A percentile compares a stretch with the other conserved stretches of the same genome.
These are phyloP conservation scores for Crithidia bombi DNA, from an alignment of 208 protist genomes.

Conservation along the genomic window DNA sequence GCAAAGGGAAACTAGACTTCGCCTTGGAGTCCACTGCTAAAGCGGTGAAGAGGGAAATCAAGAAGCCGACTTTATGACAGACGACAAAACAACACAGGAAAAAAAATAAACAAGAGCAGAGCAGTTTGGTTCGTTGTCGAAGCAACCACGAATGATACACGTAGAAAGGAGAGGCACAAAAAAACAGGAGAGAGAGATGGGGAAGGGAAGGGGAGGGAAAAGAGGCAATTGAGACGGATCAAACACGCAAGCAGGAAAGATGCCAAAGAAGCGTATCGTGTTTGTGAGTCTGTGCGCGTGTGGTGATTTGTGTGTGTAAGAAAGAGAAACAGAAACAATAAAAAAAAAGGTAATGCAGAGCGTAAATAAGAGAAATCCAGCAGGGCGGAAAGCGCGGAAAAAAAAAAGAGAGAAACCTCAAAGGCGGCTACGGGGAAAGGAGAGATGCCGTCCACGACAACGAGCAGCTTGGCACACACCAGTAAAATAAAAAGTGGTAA, in stretches of 20 bases:
- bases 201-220: too few relatives aligned
- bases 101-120: neutral
- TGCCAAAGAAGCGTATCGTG: neutral
- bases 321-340: neutral
- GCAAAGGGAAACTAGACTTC: too few relatives aligned
- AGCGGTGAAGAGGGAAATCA: too few relatives aligned
- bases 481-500: too few relatives aligned
- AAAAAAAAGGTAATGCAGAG: slow-evolving; percentile 1
- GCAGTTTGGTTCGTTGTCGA: neutral
- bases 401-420: neutral
- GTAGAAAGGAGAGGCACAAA: neutral
- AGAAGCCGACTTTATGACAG: too few relatives aligned
- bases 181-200: too few relatives aligned
- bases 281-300: neutral
- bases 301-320: neutral
- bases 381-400: neutral
- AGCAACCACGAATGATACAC: neutral
- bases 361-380: neutral
- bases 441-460: too few relatives aligned
- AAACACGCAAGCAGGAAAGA: too few relatives aligned
- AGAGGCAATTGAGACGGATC: too few relatives aligned
- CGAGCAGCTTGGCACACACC: too few relatives aligned
- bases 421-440: too few relatives aligned
- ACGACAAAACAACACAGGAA: neutral
- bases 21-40: too few relatives aligned